These are phyloP conservation scores for Taphrina populina DNA, from an alignment of 1,139 yeast species.

Conservation along the genomic window DNA sequence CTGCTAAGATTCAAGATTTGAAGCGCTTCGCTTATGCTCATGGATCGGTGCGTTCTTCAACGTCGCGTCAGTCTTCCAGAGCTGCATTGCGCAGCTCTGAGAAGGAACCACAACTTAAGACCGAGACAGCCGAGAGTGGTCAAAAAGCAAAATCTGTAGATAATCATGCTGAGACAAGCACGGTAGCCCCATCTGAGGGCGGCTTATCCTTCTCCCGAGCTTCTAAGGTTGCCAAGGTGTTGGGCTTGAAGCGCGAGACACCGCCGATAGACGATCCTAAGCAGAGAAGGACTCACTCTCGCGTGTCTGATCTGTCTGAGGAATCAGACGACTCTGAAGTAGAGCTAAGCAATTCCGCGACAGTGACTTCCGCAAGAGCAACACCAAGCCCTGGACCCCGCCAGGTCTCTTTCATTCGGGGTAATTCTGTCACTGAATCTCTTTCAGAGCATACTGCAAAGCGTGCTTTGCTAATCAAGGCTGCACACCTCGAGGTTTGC, in stretches of 20 bases:
- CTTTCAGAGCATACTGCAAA: slow-evolving; percentile 8
- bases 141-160: not conserved
- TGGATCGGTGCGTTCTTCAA: slow-evolving; percentile 6
- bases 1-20: slow-evolving; percentile 8
- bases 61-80: too few relatives aligned
- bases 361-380: too few relatives aligned
- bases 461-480: slow-evolving; percentile 12
- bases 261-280: not conserved
- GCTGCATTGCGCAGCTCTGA: too few relatives aligned
- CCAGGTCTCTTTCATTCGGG: too few relatives aligned
- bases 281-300: not conserved
- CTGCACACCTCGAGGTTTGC: slow-evolving; percentile 12
- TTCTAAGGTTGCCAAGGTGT: slow-evolving; percentile 3
- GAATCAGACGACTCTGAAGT: not conserved
- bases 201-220: slow-evolving; percentile 2
- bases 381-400: too few relatives aligned
- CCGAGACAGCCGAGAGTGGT: not conserved
- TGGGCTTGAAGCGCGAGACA: slow-evolving; percentile 5
- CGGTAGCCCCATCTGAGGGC: slow-evolving; percentile 1
- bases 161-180: not conserved
- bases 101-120: not conserved
- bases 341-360: too few relatives aligned
- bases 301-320: not conserved
- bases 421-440: too few relatives aligned
- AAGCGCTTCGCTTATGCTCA: slow-evolving; percentile 10